Evolutionary conservation across 345 rosid genomes (phyloP), one percentile per base, ranked within the genome.

Genomic region (Brassica rapa): DNA sequence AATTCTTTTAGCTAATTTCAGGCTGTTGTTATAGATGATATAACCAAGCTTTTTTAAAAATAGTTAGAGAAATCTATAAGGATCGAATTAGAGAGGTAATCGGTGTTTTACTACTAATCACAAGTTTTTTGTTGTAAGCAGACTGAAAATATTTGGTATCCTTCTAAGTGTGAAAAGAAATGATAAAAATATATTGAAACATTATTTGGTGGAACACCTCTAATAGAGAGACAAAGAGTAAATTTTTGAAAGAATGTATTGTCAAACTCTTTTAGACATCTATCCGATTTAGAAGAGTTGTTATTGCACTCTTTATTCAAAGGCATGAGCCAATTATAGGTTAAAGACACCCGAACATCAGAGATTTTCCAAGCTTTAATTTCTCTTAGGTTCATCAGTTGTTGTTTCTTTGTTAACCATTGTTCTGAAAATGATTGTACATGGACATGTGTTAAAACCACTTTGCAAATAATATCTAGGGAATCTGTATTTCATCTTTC

Each of bases 241-340:
- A 8, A 37, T 37, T 37, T 37, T 8, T 37, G 43, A 37, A 37
- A 37, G 43, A 37, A 37, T 37, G 3, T 37, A 37, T 37, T 8
- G 43, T 33, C 37, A 33, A 33, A 33, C 37, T 33, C 8, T 33
- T 33, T 33, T 8, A 6, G 37, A 33, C 5, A 33, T 33, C 7
- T 33, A 1, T 33, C 8, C 9, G 2, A 37, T 37, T 8, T 11
- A 37, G 10, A 37, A 37, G 43, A 37, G 37, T 55, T 53, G 8
- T 53, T 70, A n/a, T 53, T 43, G 51, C 63, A 30, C 62, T 21
- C n/a, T 62, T 60, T 75, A 12, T 43, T 67, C 23, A 43, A 23
- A 43, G 35, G 21, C 71, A 67, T 43, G 57, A 67, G 16, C 62
- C 39, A 51, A 4, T 7, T 30, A 30, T 29, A 15, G 73, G 16